phyloP scores from a whole-genome alignment of 129 eudicot genomes.

The Centrapalus pauciflorus region DNA sequence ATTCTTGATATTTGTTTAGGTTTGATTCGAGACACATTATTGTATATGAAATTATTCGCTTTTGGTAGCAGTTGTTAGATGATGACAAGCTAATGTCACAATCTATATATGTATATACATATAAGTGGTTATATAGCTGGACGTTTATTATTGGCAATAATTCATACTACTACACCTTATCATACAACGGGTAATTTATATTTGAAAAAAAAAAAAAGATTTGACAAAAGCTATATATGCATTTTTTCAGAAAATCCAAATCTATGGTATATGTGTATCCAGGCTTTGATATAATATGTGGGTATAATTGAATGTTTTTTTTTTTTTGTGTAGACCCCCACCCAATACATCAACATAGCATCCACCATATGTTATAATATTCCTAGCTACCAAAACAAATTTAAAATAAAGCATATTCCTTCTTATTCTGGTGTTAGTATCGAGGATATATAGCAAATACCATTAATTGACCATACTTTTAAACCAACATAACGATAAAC shows the following conservation, averaged over 20 bases:
- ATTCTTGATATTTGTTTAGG: slow-evolving; percentile 5
- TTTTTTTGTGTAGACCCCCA: slow-evolving; percentile 14
- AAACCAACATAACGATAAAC: too few species aligned
- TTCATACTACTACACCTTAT: too few species aligned
- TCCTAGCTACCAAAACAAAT: neutral
- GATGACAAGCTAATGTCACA: neutral
- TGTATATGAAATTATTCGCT: slow-evolving; percentile 6
- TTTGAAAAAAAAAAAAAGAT: too few species aligned
- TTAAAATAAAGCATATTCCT: slow-evolving; percentile 19
- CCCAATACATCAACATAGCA: neutral
- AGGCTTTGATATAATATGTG: neutral
- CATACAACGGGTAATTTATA: too few species aligned
- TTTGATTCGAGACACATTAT: slow-evolving; percentile 16
- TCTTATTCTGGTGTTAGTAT: slow-evolving; percentile 5
- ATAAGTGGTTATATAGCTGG: too few species aligned
- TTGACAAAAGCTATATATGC: too few species aligned
- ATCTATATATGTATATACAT: neutral
- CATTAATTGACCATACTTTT: neutral
- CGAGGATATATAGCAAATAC: neutral
- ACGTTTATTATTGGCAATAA: too few species aligned
- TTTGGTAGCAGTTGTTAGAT: neutral
- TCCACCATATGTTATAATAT: slow-evolving; percentile 12
- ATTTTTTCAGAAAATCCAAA: neutral
- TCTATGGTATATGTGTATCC: neutral
- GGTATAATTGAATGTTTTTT: slow-evolving; percentile 19